phyloP scores from a whole-genome alignment of 2,329 filamentous ascomycete species.

The Penicillium sp. region DNA sequence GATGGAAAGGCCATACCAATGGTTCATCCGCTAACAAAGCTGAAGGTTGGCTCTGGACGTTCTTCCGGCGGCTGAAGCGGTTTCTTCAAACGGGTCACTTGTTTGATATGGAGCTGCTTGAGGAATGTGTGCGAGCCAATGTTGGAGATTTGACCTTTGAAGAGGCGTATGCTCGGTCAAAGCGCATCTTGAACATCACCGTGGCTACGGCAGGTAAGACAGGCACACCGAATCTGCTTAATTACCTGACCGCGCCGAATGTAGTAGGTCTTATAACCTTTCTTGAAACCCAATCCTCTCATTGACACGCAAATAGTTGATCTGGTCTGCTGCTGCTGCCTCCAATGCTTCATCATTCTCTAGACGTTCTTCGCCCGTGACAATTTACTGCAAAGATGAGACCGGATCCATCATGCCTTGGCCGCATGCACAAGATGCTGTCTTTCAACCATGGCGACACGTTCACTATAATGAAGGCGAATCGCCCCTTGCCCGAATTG shows the following conservation, averaged over 20 bases:
- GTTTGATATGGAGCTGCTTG: constrained; percentile 76
- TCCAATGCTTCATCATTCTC: constrained; percentile 55
- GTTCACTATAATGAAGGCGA: constrained; percentile 66
- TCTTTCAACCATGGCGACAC: constrained; percentile 69
- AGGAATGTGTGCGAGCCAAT: constrained; percentile 80
- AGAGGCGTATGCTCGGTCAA: constrained; percentile 83
- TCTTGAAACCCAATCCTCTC: neutral
- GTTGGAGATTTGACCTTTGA: constrained; percentile 90
- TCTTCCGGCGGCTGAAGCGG: constrained; percentile 65
- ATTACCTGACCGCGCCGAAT: constrained; percentile 90
- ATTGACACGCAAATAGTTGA: constrained; percentile 56
- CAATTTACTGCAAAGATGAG: constrained; percentile 76
- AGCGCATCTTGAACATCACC: constrained; percentile 87
- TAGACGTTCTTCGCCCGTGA: constrained; percentile 65
- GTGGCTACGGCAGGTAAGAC: constrained; percentile 73
- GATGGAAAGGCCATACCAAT: constrained; percentile 25
- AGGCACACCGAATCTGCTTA: constrained; percentile 80
- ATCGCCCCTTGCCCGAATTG: constrained; percentile 68
- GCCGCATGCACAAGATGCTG: constrained; percentile 60
- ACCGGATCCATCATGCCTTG: constrained; percentile 72
- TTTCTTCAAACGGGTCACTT: constrained; percentile 79
- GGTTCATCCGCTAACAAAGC: constrained; percentile 20
- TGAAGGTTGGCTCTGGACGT: constrained; percentile 54
- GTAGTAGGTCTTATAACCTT: constrained; percentile 62
- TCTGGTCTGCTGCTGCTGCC: constrained; percentile 46